Conservation (phyloP, 108 stramenopile genomes). For the Skeletonema grethae region DNA sequence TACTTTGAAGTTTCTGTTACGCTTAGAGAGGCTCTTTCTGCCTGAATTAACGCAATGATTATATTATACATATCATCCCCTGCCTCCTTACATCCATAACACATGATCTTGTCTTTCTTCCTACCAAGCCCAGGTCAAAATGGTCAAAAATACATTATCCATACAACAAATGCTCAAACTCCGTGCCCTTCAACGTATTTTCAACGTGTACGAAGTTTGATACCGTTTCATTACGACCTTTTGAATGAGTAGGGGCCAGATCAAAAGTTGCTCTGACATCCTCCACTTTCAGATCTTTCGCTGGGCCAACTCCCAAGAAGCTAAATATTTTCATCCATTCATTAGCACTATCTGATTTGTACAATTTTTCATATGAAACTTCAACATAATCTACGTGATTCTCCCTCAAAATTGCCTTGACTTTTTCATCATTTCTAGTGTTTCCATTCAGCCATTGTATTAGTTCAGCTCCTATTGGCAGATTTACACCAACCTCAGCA, state of each 20-base stretch:
- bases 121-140: too few species aligned
- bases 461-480: neutral
- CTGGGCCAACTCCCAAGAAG: constrained; percentile 15
- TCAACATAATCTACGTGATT: constrained; percentile 12
- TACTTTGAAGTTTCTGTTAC: too few species aligned
- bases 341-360: constrained; percentile 3
- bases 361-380: constrained; percentile 22
- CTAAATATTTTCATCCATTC: constrained; percentile 27
- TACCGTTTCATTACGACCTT: neutral
- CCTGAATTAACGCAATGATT: too few species aligned
- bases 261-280: constrained; percentile 2
- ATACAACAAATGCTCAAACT: neutral
- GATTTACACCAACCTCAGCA: neutral
- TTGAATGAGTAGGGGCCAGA: neutral
- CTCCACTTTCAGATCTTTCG: constrained; percentile 3
- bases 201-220: neutral
- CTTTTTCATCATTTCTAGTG: neutral
- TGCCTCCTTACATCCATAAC: too few species aligned
- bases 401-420: neutral
- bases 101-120: too few species aligned
- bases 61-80: too few species aligned
- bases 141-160: neutral
- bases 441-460: neutral
- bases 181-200: neutral
- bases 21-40: too few species aligned